A percentile compares a stretch with the other conserved stretches of the same genome.
Evolutionary conservation across 176 grass and related monocot genomes (phyloP).

Genomic region (Rhynchospora breviuscula): DNA sequence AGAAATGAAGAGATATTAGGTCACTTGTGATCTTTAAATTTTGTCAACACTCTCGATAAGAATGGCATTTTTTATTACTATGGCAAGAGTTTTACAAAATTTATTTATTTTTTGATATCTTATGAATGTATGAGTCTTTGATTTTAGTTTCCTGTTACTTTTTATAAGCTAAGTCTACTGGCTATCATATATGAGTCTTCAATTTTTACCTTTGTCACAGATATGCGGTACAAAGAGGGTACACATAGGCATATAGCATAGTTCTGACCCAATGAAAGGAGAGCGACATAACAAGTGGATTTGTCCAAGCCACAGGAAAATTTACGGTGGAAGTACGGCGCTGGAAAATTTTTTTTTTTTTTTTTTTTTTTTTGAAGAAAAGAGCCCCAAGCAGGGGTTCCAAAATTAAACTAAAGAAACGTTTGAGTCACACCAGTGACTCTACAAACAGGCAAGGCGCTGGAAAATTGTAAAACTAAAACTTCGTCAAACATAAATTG

Average conservation of each 20-base stretch:
- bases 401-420: too few species aligned
- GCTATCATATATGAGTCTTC: not conserved
- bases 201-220: too few species aligned
- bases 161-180: not conserved
- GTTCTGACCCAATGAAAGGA: not conserved
- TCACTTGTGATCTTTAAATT: not conserved
- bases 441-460: too few species aligned
- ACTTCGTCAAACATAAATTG: not conserved
- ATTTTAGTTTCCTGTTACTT: not conserved
- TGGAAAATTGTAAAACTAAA: not conserved
- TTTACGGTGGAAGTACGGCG: not conserved
- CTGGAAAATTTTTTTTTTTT: too few species aligned
- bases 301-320: not conserved
- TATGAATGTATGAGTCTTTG: not conserved
- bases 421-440: too few species aligned
- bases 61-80: too few species aligned
- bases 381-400: too few species aligned
- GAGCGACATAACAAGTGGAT: not conserved
- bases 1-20: not conserved
- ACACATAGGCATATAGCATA: not conserved
- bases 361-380: too few species aligned
- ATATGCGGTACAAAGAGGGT: not conserved
- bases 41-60: not conserved
- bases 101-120: too few species aligned
- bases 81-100: too few species aligned